phyloP scores from a whole-genome alignment of 2,329 filamentous ascomycete species.

The Botrytis deweyae region DNA sequence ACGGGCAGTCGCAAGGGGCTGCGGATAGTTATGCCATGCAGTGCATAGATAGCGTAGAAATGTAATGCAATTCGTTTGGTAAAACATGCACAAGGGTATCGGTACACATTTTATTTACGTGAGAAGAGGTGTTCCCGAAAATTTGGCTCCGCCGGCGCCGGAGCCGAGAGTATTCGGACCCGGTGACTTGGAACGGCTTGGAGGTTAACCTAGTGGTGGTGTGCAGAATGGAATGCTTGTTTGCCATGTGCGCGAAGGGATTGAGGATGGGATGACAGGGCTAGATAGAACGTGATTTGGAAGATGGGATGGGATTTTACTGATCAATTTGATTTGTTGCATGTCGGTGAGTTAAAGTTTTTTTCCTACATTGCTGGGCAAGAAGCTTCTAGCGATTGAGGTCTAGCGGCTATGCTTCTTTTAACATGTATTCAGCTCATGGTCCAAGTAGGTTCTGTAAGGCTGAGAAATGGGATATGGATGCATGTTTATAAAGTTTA shows the following conservation, averaged over 20 bases:
- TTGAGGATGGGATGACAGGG: slow-evolving; percentile 7
- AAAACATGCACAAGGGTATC: background rate
- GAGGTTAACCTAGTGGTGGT: background rate
- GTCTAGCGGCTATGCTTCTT: background rate
- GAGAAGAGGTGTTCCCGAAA: background rate
- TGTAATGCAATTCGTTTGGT: slow-evolving; percentile 1
- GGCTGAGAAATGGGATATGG: background rate
- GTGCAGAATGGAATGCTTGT: slow-evolving; percentile 4
- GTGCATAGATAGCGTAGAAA: background rate
- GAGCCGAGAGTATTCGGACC: background rate
- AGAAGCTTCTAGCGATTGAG: background rate
- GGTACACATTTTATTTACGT: background rate
- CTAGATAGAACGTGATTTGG: background rate
- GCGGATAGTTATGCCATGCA: slow-evolving; percentile 3
- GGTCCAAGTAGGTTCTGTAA: background rate
- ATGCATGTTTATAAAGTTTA: background rate
- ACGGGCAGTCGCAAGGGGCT: background rate
- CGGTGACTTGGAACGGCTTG: background rate
- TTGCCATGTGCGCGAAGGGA: slow-evolving; percentile 5
- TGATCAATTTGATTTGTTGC: background rate
- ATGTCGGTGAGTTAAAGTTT: background rate
- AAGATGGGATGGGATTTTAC: background rate
- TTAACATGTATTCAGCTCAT: background rate
- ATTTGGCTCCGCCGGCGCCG: background rate
- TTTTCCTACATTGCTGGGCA: background rate